These are phyloP conservation scores for Ascocoryne sarcoides DNA, from an alignment of 2,329 filamentous ascomycete genomes.

Conservation along the genomic window DNA sequence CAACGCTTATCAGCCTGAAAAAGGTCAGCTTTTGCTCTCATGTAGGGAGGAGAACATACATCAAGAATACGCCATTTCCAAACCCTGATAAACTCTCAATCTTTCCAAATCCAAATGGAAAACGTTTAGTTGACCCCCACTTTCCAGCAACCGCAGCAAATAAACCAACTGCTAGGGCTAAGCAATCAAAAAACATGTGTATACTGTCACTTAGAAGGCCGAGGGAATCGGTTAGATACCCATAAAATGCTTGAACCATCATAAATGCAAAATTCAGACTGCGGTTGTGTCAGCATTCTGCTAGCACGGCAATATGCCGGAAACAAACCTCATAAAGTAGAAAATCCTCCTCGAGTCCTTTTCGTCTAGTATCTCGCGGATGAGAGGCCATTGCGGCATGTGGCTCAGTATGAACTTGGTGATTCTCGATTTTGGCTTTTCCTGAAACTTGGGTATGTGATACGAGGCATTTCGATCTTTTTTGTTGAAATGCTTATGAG, in stretches of 20 bases:
- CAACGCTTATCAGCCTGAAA: slow-evolving; percentile 77
- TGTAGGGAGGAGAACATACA: slow-evolving; percentile 44
- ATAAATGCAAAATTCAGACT: slow-evolving; percentile 94
- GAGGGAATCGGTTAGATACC: slow-evolving; percentile 84
- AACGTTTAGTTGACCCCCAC: slow-evolving; percentile 81
- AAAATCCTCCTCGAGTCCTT: slow-evolving; percentile 92
- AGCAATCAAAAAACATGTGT: slow-evolving; percentile 98
- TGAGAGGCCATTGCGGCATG: slow-evolving; percentile 62
- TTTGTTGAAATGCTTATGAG: slow-evolving; percentile 13
- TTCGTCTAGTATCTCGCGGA: slow-evolving; percentile 80
- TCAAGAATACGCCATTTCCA: slow-evolving; percentile 88
- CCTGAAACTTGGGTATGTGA: slow-evolving; percentile 21
- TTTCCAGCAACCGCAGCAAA: slow-evolving; percentile 93
- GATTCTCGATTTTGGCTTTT: slow-evolving; percentile 50
- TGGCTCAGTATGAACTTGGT: slow-evolving; percentile 65
- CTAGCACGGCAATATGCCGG: neutral
- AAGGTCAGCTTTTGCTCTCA: slow-evolving; percentile 12
- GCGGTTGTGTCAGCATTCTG: slow-evolving; percentile 10
- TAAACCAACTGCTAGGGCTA: slow-evolving; percentile 81
- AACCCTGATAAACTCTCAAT: slow-evolving; percentile 95
- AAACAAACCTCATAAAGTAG: slow-evolving; percentile 81
- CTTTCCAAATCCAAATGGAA: slow-evolving; percentile 94
- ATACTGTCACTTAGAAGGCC: slow-evolving; percentile 96
- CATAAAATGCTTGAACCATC: slow-evolving; percentile 89
- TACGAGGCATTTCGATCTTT: slow-evolving; percentile 14